Evolutionary conservation across 345 rosid genomes (phyloP).

Genomic region (Luvunga scandens): DNA sequence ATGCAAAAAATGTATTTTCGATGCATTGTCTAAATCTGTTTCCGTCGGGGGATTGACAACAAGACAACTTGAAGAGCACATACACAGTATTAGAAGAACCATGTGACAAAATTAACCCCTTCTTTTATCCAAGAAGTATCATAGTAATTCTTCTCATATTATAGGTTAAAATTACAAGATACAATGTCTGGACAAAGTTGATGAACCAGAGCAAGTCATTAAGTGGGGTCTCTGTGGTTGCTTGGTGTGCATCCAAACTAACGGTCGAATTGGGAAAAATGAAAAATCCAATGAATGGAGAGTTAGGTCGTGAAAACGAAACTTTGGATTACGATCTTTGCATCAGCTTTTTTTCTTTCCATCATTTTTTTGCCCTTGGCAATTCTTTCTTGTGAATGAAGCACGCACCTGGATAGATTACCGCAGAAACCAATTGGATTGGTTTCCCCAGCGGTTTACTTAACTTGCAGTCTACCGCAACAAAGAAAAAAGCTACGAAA

Average conservation of each 20-base stretch:
- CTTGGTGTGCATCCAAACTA: constrained; percentile 41
- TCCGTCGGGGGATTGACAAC: not conserved
- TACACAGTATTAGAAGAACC: not conserved
- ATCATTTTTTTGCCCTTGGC: not conserved
- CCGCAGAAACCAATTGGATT: constrained; percentile 22
- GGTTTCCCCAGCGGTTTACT: constrained; percentile 33
- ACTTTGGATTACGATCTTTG: constrained; percentile 32
- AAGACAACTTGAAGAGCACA: not conserved
- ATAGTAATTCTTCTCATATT: constrained; percentile 3
- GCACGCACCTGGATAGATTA: constrained; percentile 32
- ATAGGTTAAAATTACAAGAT: not conserved
- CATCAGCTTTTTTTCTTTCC: constrained; percentile 15
- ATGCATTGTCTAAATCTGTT: not conserved
- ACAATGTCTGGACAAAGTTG: constrained; percentile 3
- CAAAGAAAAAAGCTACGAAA: constrained; percentile 17
- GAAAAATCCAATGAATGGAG: constrained; percentile 31
- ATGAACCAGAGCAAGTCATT: not conserved
- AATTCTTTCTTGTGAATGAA: constrained; percentile 42
- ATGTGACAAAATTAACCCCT: not conserved
- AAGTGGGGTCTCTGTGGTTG: constrained; percentile 35
- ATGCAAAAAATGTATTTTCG: not conserved
- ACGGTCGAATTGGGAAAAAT: constrained; percentile 41
- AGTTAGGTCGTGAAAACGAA: constrained; percentile 50
- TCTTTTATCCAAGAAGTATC: not conserved
- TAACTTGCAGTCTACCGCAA: constrained; percentile 52